These are phyloP conservation scores for Ganoderma lingzhi DNA, from an alignment of 1,284 basidiomycete genomes.

Conservation along the genomic window DNA sequence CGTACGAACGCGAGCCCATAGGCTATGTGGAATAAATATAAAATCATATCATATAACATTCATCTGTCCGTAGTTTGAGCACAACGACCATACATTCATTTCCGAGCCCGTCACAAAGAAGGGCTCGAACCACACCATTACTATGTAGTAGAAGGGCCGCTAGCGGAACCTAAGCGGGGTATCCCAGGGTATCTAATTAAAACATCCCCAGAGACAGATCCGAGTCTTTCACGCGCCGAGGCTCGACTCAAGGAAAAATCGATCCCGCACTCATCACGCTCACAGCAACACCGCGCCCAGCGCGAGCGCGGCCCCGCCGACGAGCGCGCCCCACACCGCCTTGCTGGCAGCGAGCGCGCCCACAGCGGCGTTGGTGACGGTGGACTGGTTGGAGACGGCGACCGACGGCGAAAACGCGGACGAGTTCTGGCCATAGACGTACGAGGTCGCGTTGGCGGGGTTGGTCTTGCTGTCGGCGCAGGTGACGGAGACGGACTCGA, in stretches of 20 bases:
- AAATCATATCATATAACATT: slow-evolving; percentile 2
- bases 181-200: slow-evolving; percentile 2
- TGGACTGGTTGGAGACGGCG: slow-evolving; percentile 61
- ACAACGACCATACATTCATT: not conserved
- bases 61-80: not conserved
- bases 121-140: not conserved
- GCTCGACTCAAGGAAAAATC: too few relatives aligned
- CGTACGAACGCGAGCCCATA: not conserved
- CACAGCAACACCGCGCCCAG: slow-evolving; percentile 31
- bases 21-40: not conserved
- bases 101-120: not conserved
- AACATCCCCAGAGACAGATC: not conserved
- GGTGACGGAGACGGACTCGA: slow-evolving; percentile 54
- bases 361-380: slow-evolving; percentile 38
- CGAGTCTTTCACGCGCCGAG: not conserved
- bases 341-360: slow-evolving; percentile 15
- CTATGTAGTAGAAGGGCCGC: not conserved
- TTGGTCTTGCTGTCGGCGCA: slow-evolving; percentile 60
- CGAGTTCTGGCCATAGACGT: slow-evolving; percentile 66
- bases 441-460: slow-evolving; percentile 59
- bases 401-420: slow-evolving; percentile 59
- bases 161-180: not conserved
- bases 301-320: slow-evolving; percentile 23
- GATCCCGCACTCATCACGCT: not conserved
- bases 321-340: slow-evolving; percentile 26